Evolutionary conservation across 768 basidiomycete species (phyloP).

Genomic region (Hemileccinum rubropunctum): DNA sequence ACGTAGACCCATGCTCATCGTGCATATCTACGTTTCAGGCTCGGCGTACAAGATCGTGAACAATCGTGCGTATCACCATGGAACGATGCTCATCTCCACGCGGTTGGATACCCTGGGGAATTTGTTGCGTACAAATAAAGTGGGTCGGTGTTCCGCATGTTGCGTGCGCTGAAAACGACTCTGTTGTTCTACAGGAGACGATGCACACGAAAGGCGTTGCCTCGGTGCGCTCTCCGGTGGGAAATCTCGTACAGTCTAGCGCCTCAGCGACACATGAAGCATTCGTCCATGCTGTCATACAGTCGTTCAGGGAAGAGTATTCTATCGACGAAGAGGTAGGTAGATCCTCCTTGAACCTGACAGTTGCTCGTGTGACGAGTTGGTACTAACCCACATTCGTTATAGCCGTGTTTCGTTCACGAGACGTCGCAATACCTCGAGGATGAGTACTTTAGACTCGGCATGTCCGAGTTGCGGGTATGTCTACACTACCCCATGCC

Average conservation of each 20-base stretch:
- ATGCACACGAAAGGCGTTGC: constrained; percentile 85
- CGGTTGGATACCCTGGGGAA: constrained; percentile 68
- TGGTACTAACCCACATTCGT: constrained; percentile 1
- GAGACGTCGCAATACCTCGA: constrained; percentile 43
- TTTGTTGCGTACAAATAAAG: constrained; percentile 65
- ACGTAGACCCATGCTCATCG: background rate
- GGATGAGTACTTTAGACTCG: constrained; percentile 61
- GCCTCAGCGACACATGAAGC: constrained; percentile 55
- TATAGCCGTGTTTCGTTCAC: constrained; percentile 41
- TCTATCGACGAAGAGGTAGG: constrained; percentile 35
- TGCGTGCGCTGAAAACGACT: background rate
- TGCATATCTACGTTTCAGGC: constrained; percentile 75
- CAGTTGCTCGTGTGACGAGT: background rate
- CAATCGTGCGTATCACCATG: constrained; percentile 92
- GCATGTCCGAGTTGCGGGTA: constrained; percentile 74
- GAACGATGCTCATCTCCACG: constrained; percentile 95
- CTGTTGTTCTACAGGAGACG: constrained; percentile 48
- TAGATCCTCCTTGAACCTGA: background rate
- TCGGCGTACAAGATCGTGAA: constrained; percentile 96
- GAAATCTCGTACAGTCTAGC: constrained; percentile 66
- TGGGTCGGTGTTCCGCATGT: constrained; percentile 27
- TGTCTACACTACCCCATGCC: constrained; percentile 15
- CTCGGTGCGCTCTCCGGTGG: constrained; percentile 91
- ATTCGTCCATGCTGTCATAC: constrained; percentile 68
- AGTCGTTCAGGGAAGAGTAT: constrained; percentile 66